phyloP scores from a whole-genome alignment of 2,329 filamentous ascomycete species.

The Phialophora verrucosa region DNA sequence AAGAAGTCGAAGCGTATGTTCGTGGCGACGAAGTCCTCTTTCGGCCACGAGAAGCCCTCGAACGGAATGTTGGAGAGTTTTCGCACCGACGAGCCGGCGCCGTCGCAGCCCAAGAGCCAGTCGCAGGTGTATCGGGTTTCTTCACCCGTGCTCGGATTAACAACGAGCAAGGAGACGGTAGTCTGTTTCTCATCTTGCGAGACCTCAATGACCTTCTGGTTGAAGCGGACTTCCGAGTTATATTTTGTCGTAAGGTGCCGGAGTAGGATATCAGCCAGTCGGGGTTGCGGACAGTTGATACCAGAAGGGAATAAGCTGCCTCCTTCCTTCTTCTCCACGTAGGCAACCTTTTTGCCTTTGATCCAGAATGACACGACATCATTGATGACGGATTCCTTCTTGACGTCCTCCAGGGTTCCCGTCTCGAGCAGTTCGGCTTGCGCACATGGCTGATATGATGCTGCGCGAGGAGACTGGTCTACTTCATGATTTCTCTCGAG shows the following conservation, averaged over 20 bases:
- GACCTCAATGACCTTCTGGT: constrained; percentile 28
- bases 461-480: constrained; percentile 33
- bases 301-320: constrained; percentile 55
- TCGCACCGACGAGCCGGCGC: constrained; percentile 31
- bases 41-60: constrained; percentile 35
- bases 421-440: constrained; percentile 35
- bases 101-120: constrained; percentile 33
- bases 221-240: constrained; percentile 29
- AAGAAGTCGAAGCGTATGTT: constrained; percentile 34
- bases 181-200: constrained; percentile 20
- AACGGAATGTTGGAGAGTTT: constrained; percentile 31
- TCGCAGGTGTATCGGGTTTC: constrained; percentile 29
- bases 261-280: constrained; percentile 28
- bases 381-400: constrained; percentile 31
- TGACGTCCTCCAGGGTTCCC: constrained; percentile 32
- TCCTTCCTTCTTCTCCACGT: constrained; percentile 42
- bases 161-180: constrained; percentile 20
- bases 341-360: constrained; percentile 29
- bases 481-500: constrained; percentile 31
- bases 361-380: constrained; percentile 33
- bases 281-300: constrained; percentile 33
- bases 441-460: constrained; percentile 35
- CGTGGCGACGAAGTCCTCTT: constrained; percentile 34
- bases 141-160: constrained; percentile 25
- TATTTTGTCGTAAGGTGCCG: constrained; percentile 31